These are phyloP conservation scores for Hymenoscyphus albidus DNA, from an alignment of 2,329 filamentous ascomycete species.

Conservation along the genomic window DNA sequence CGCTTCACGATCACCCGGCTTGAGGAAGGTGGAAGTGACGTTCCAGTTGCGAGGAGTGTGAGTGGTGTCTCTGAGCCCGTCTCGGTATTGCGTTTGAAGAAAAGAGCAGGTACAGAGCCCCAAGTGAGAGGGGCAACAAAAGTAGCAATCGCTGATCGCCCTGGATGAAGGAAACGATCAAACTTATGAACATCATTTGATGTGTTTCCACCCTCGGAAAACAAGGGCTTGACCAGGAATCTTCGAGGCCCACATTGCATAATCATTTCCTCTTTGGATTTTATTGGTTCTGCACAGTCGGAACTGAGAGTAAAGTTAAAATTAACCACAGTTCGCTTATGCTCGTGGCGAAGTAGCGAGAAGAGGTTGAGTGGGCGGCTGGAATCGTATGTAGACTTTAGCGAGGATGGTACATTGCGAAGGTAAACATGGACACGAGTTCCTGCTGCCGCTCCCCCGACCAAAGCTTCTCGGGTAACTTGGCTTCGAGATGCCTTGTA, in stretches of 20 bases:
- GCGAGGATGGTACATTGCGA: slow-evolving; percentile 50
- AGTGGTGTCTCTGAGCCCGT: slow-evolving; percentile 49
- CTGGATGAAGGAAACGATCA: slow-evolving; percentile 85
- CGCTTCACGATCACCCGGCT: slow-evolving; percentile 87
- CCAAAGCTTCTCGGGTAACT: slow-evolving; percentile 73
- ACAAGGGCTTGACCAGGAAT: slow-evolving; percentile 83
- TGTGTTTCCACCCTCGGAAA: slow-evolving; percentile 83
- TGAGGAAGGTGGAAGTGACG: slow-evolving; percentile 72
- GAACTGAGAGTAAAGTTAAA: slow-evolving; percentile 83
- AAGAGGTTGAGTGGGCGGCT: slow-evolving; percentile 68
- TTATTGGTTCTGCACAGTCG: slow-evolving; percentile 71
- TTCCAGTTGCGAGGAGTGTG: slow-evolving; percentile 80
- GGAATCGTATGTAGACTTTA: slow-evolving; percentile 52
- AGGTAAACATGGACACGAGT: slow-evolving; percentile 80
- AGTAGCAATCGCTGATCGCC: slow-evolving; percentile 80
- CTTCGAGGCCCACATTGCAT: slow-evolving; percentile 87
- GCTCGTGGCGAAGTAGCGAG: slow-evolving; percentile 87
- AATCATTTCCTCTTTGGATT: slow-evolving; percentile 88
- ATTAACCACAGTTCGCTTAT: slow-evolving; percentile 88
- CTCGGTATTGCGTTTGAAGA: slow-evolving; percentile 65
- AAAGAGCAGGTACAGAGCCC: slow-evolving; percentile 86
- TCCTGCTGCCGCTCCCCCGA: slow-evolving; percentile 82
- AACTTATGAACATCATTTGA: slow-evolving; percentile 98
- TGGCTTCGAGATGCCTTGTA: slow-evolving; percentile 80
- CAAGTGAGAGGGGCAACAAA: slow-evolving; percentile 90